Percentiles rank a stretch among this genome's conserved stretches.
phyloP scores from a whole-genome alignment of 139 green algal genomes.

The Dunaliella sp. region DNA sequence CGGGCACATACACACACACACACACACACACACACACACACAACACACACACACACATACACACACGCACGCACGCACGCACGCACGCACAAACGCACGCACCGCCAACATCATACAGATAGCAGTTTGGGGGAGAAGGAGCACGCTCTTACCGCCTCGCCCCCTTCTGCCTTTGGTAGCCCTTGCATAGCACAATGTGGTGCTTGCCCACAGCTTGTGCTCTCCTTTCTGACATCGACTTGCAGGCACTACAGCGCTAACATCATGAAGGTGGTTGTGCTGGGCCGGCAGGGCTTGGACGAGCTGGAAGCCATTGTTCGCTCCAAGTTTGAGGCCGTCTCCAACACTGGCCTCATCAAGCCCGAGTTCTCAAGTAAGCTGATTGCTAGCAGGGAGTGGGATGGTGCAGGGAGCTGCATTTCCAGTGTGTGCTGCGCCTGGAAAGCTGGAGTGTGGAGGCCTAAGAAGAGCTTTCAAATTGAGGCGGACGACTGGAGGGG shows the following conservation, averaged over 20 bases:
- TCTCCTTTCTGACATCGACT: too few relatives aligned
- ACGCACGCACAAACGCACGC: not conserved
- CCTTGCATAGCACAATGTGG: too few relatives aligned
- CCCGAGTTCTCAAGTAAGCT: conserved; percentile 26
- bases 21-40: too few relatives aligned
- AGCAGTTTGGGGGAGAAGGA: not conserved
- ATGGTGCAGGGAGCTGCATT: too few relatives aligned
- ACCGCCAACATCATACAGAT: not conserved
- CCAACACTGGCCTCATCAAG: conserved; percentile 39
- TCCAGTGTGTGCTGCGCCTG: too few relatives aligned
- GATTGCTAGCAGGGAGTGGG: too few relatives aligned
- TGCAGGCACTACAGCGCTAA: conserved; percentile 71
- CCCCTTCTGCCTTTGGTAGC: not conserved
- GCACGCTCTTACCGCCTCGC: not conserved
- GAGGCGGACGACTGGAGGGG: too few relatives aligned
- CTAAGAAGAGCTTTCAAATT: too few relatives aligned
- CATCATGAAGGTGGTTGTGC: conserved; percentile 67
- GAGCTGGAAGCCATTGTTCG: conserved; percentile 70
- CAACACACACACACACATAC: not conserved
- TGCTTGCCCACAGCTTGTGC: too few relatives aligned
- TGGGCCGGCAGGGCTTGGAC: conserved; percentile 54
- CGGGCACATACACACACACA: too few relatives aligned
- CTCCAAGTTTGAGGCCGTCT: conserved; percentile 49
- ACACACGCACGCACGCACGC: not conserved
- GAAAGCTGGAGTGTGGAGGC: too few relatives aligned